Conservation (phyloP, 164 flowering plant genomes). For the Protea cynaroides region DNA sequence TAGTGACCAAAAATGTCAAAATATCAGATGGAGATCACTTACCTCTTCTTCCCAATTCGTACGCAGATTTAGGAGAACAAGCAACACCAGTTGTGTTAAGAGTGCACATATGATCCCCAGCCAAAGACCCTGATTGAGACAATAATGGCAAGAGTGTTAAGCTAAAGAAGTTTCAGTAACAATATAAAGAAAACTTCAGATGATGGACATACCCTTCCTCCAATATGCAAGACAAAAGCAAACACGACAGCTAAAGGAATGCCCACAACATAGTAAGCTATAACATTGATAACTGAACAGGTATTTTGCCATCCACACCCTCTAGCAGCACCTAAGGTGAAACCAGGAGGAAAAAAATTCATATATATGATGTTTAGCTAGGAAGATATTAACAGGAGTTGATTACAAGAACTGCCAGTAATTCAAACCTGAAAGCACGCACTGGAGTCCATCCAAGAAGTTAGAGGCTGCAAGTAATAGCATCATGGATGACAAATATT, state of each 20-base stretch:
- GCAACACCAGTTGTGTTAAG: conserved; percentile 31
- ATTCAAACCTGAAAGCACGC: conserved; percentile 55
- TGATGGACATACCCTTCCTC: conserved; percentile 38
- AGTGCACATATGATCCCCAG: conserved; percentile 51
- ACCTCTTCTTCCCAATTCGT: conserved; percentile 42
- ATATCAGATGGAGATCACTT: neutral
- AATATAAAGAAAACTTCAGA: too few species aligned
- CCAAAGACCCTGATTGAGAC: conserved; percentile 41
- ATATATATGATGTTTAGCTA: neutral
- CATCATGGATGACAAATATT: conserved; percentile 40
- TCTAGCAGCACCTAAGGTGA: conserved; percentile 47
- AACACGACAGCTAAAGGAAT: conserved; percentile 50
- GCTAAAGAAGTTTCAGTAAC: too few species aligned
- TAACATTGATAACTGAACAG: conserved; percentile 45
- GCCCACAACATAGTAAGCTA: conserved; percentile 53
- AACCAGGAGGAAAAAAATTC: neutral
- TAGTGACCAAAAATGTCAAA: neutral
- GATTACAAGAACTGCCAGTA: neutral
- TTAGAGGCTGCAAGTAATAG: conserved; percentile 46
- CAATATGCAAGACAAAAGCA: conserved; percentile 42
- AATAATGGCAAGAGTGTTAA: neutral
- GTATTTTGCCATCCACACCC: conserved; percentile 74
- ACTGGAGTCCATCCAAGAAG: conserved; percentile 56
- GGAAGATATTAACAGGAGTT: neutral
- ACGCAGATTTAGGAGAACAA: conserved; percentile 26